phyloP scores from a whole-genome alignment of 805 yeast species.

The Yarrowia osloensis region DNA sequence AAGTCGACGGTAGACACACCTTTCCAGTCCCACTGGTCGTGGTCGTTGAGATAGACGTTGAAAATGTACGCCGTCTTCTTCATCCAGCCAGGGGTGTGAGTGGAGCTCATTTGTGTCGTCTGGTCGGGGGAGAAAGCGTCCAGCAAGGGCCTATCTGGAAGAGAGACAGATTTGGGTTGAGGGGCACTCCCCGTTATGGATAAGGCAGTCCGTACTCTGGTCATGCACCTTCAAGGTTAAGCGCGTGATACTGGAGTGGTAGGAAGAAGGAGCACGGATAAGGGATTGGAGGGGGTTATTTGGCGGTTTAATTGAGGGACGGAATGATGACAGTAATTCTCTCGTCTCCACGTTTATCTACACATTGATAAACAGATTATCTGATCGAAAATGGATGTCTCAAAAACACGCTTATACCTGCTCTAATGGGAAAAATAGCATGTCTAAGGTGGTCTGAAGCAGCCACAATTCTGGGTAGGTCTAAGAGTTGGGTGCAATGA shows the following conservation, averaged over 20 bases:
- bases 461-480: no score
- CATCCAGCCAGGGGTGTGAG: neutral
- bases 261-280: no score
- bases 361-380: no score
- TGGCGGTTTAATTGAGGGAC: no score
- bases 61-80: conserved; percentile 5
- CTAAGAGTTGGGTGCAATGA: no score
- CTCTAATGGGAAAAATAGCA: neutral
- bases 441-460: neutral
- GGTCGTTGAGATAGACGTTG: neutral
- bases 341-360: no score
- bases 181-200: neutral
- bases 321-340: no score
- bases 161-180: neutral
- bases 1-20: neutral
- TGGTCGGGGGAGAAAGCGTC: neutral
- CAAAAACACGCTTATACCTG: neutral
- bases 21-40: conserved; percentile 15
- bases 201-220: conserved; percentile 1
- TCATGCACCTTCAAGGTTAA: neutral
- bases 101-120: neutral
- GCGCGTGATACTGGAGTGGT: no score
- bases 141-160: neutral
- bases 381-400: no score
- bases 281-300: no score